Conservation (phyloP, 2,329 filamentous ascomycete genomes). For the Fusarium sp. region DNA sequence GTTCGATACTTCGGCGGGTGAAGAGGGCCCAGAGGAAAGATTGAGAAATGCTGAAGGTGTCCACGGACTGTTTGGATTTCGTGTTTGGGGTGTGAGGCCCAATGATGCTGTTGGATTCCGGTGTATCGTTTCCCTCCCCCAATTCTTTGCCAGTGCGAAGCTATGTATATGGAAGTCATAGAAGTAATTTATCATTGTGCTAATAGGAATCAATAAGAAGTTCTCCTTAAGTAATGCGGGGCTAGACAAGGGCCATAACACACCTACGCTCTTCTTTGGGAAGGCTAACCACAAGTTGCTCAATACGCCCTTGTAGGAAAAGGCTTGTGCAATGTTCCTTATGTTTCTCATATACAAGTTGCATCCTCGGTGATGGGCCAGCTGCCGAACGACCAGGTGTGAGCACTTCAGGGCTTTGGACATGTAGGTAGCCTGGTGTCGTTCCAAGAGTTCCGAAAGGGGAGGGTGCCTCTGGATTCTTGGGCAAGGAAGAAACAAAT, state of each 20-base stretch:
- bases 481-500: rapidly evolving
- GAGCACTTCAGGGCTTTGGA: not conserved
- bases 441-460: not conserved
- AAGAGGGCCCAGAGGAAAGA: not conserved
- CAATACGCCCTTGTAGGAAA: not conserved
- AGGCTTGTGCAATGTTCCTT: not conserved
- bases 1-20: not conserved
- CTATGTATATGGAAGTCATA: not conserved
- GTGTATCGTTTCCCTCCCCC: not conserved
- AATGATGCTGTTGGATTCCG: not conserved
- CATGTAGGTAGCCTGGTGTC: not conserved
- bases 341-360: not conserved
- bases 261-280: not conserved
- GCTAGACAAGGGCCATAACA: not conserved
- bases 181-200: not conserved
- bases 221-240: too few species aligned
- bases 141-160: not conserved
- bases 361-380: not conserved
- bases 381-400: not conserved
- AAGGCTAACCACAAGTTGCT: not conserved
- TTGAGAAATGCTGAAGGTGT: not conserved
- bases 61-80: not conserved
- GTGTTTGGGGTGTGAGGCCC: not conserved
- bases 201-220: not conserved
- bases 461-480: not conserved